These are phyloP conservation scores for Penicillium bovifimosum DNA, from an alignment of 495 filamentous ascomycete genomes.

Conservation along the genomic window DNA sequence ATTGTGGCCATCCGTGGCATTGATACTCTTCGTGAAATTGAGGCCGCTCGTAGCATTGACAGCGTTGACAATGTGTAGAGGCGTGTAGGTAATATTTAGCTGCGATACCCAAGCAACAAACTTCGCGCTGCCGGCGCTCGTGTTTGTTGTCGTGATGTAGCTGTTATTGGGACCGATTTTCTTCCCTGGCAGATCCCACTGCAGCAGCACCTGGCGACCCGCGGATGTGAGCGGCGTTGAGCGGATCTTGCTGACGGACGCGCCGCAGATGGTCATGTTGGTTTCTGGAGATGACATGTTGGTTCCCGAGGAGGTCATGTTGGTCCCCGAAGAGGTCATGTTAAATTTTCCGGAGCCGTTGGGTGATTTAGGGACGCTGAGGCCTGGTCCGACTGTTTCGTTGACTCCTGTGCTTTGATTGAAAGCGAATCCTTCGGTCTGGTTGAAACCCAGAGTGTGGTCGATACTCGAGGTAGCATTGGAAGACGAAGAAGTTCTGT, in stretches of 20 bases:
- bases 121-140: slow-evolving; percentile 47
- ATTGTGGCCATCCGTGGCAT: slow-evolving; percentile 32
- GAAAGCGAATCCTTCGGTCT: slow-evolving; percentile 23
- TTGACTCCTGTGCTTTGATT: slow-evolving; percentile 52
- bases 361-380: slow-evolving; percentile 23
- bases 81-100: slow-evolving; percentile 78
- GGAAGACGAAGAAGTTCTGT: background rate
- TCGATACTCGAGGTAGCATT: background rate
- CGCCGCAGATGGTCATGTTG: too few species aligned
- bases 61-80: slow-evolving; percentile 49
- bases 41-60: slow-evolving; percentile 32
- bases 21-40: slow-evolving; percentile 1
- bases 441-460: background rate
- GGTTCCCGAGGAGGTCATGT: slow-evolving; percentile 46
- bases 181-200: slow-evolving; percentile 68
- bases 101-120: slow-evolving; percentile 80
- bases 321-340: slow-evolving; percentile 45
- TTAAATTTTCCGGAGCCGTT: slow-evolving; percentile 29
- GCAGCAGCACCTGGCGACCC: slow-evolving; percentile 63
- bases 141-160: slow-evolving; percentile 58
- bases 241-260: slow-evolving; percentile 58
- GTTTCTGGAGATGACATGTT: too few species aligned
- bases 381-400: slow-evolving; percentile 29
- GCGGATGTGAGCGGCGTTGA: slow-evolving; percentile 66
- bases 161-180: slow-evolving; percentile 73